Base-by-base conservation (phyloP, 768 basidiomycete genomes). In the Royoungia palumana region DNA sequence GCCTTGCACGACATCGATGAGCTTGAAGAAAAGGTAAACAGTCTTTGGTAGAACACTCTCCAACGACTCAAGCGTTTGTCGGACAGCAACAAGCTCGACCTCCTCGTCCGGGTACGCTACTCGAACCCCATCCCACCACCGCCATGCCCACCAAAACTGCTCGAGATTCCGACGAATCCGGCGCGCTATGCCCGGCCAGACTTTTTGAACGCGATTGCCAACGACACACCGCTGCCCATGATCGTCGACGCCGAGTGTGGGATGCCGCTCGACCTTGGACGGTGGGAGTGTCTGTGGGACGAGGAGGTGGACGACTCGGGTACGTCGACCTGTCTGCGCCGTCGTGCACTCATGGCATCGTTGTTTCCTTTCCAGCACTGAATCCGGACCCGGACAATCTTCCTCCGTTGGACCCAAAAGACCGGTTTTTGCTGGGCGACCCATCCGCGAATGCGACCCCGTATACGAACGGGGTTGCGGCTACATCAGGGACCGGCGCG, bases 161-260 rank as follows among this genome's bases (percentile, higher is more conserved):
- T 99, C 60, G 80, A 95, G 50, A 87, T 97, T 46, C 83, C 88
- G n/a, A 96, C 95, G 28, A 80, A 89, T 63, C 86, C 93, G 6
- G 78, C 80, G 65, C 88, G 95, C 37, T 93, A 96, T 66, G 87
- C 91, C 14, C 80, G 81, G 17, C 87, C 91, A 6, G 89, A 89
- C 58, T 94, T 93, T 57, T 78, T 94, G 30, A 81, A 89, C 53
- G 78, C 83, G 6, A 72, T 96, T 32, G 87, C 89, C 0, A 82
- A 83, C 45, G 89, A 91, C 41, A 81, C 83, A 11, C 87, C 89
- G 0, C 66, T 96, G 17, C 95, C 96, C 0, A 94, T 98, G 91
- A 87, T 98, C 55, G 87, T 97, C 2, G 96, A 99, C 58, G 91
- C 90, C 1, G 96, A 99, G 65, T 87, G 86, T 56, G 96, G 96